phyloP scores from a whole-genome alignment of 352 stramenopile genomes.

The Pythium phragmiticola region DNA sequence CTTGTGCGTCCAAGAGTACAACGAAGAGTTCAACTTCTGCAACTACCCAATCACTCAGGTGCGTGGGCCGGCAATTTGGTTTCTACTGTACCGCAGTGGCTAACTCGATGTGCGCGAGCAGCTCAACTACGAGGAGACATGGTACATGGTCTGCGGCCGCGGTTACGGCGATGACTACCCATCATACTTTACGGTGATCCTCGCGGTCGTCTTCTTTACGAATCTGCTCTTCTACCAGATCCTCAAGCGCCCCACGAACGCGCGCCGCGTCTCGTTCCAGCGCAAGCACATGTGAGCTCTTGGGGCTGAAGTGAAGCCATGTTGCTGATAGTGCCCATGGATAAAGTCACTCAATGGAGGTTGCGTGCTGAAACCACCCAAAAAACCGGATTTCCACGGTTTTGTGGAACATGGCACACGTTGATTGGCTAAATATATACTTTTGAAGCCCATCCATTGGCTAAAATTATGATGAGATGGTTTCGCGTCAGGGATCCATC shows the following conservation, averaged over 20 bases:
- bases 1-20: constrained; percentile 73
- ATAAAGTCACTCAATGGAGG: constrained; percentile 11
- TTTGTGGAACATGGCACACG: constrained; percentile 27
- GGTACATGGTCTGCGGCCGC: constrained; percentile 86
- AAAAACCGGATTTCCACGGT: constrained; percentile 21
- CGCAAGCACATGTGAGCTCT: constrained; percentile 31
- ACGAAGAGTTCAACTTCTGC: constrained; percentile 85
- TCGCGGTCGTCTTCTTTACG: constrained; percentile 42
- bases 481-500: neutral
- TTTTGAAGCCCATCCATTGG: constrained; percentile 17
- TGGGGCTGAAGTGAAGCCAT: constrained; percentile 17
- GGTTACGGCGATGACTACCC: constrained; percentile 52
- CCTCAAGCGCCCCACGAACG: constrained; percentile 67
- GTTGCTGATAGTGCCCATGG: constrained; percentile 4
- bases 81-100: neutral
- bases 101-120: constrained; percentile 1
- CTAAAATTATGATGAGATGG: constrained; percentile 2
- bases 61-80: too few species aligned
- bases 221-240: constrained; percentile 71
- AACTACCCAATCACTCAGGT: constrained; percentile 77
- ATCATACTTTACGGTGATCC: constrained; percentile 52
- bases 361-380: constrained; percentile 9
- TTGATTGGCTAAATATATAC: constrained; percentile 36
- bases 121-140: constrained; percentile 57
- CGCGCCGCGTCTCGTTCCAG: constrained; percentile 57